Conservation (phyloP, 179 eudicot genomes). For the Spinacia oleracea region DNA sequence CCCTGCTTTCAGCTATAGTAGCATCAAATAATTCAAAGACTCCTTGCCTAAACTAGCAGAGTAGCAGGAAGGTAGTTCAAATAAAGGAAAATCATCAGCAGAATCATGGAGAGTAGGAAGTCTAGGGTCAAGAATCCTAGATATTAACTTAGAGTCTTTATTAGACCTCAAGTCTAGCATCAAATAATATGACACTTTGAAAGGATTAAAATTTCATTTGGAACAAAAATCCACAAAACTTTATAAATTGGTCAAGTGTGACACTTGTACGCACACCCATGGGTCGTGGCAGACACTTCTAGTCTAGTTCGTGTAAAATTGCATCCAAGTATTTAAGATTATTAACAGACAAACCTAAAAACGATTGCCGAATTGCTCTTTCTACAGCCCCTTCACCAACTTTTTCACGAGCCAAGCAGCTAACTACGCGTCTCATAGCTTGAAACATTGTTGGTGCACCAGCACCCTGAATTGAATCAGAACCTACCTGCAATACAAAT, state of each 20-base stretch:
- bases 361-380: constrained; percentile 80
- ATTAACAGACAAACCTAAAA: constrained; percentile 58
- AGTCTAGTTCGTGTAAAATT: not conserved
- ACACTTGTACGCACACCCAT: too few relatives aligned
- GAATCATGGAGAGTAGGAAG: not conserved
- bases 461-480: constrained; percentile 91
- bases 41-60: not conserved
- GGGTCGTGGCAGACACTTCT: too few relatives aligned
- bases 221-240: too few relatives aligned
- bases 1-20: not conserved
- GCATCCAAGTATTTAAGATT: not conserved
- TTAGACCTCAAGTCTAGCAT: too few relatives aligned
- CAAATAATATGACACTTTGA: too few relatives aligned
- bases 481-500: constrained; percentile 66
- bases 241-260: too few relatives aligned
- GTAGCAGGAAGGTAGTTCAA: not conserved
- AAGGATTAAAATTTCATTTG: too few relatives aligned
- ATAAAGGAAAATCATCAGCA: not conserved
- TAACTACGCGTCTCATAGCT: constrained; percentile 81
- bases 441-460: constrained; percentile 99
- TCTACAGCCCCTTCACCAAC: constrained; percentile 64
- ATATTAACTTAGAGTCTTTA: too few relatives aligned
- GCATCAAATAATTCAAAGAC: not conserved
- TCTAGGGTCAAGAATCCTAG: too few relatives aligned
- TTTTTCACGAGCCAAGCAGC: constrained; percentile 58